A percentile compares a stretch with the other conserved stretches of the same genome.
These are phyloP conservation scores for Backusella sp. DNA, from an alignment of 192 early-diverging fungal species.

Conservation along the genomic window DNA sequence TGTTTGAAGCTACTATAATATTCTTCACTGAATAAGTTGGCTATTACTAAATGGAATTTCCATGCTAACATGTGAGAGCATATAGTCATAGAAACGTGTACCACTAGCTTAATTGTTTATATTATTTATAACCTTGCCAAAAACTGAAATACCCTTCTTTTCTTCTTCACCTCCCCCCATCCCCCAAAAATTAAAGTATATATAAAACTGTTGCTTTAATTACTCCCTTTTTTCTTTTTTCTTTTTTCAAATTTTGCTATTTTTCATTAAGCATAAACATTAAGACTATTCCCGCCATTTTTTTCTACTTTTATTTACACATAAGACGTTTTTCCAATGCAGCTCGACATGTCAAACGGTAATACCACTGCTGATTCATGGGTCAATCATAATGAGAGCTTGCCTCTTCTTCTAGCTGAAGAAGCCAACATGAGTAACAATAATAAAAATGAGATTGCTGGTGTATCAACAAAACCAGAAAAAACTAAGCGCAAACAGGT, in stretches of 20 bases:
- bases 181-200: conserved; percentile 7
- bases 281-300: not conserved
- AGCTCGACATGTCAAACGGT: not conserved
- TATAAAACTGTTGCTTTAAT: not conserved
- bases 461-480: not conserved
- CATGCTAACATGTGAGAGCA: not conserved
- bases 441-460: not conserved
- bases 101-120: not conserved
- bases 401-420: not conserved
- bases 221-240: not conserved
- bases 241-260: not conserved
- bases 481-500: conserved; percentile 68
- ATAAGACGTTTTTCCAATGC: not conserved
- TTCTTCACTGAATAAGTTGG: not conserved
- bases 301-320: not conserved
- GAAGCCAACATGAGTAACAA: not conserved
- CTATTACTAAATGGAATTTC: not conserved
- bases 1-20: not conserved
- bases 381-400: not conserved
- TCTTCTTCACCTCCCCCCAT: not conserved
- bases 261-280: not conserved
- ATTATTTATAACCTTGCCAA: conserved; percentile 1
- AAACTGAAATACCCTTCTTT: not conserved
- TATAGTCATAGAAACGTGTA: not conserved
- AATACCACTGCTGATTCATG: not conserved